These are phyloP conservation scores for Trametopsis cervina DNA, from an alignment of 768 basidiomycete species.

Conservation along the genomic window DNA sequence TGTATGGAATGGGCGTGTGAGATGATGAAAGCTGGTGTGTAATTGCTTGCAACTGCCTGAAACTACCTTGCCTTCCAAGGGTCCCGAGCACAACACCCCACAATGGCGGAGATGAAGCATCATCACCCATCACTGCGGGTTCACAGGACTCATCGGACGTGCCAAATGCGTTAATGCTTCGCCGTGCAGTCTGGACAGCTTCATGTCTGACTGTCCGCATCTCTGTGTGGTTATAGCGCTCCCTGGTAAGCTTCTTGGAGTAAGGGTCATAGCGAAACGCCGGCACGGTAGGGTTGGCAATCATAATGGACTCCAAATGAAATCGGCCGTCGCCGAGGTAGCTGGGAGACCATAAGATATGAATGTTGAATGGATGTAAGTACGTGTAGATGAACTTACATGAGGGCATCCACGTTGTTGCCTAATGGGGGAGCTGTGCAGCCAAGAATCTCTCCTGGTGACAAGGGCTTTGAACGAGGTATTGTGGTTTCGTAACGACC, in stretches of 20 bases:
- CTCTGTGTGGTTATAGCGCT: conserved; percentile 82
- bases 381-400: conserved; percentile 49
- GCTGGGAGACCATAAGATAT: conserved; percentile 33
- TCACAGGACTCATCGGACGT: neutral
- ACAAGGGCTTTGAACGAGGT: conserved; percentile 85
- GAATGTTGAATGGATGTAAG: conserved; percentile 1
- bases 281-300: conserved; percentile 92
- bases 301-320: conserved; percentile 98
- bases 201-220: conserved; percentile 74
- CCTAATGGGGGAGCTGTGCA: conserved; percentile 86
- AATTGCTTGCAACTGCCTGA: conserved; percentile 83
- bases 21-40: conserved; percentile 59
- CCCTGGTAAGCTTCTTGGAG: conserved; percentile 92
- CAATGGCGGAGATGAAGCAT: conserved; percentile 22
- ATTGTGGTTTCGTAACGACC: conserved; percentile 71
- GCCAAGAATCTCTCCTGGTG: conserved; percentile 94
- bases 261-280: conserved; percentile 99
- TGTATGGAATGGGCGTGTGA: conserved; percentile 55
- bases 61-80: conserved; percentile 87
- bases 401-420: conserved; percentile 80
- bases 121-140: conserved; percentile 10
- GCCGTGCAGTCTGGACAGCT: conserved; percentile 69
- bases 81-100: conserved; percentile 97
- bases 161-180: conserved; percentile 39
- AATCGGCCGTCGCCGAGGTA: conserved; percentile 98